These are phyloP conservation scores for Colletotrichum musae DNA, from an alignment of 2,329 filamentous ascomycete genomes.

Conservation along the genomic window DNA sequence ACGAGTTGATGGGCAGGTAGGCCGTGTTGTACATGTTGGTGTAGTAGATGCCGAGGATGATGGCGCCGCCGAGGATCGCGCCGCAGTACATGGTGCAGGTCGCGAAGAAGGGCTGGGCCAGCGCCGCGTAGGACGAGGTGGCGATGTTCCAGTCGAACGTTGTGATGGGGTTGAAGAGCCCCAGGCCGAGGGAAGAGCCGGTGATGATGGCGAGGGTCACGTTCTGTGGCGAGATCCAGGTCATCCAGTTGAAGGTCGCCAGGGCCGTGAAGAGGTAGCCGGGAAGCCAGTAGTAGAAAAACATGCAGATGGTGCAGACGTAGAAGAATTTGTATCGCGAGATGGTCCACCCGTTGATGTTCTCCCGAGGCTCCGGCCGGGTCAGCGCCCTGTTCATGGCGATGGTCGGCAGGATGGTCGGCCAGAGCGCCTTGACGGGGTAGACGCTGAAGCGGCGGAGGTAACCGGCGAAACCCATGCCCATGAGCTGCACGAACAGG, in stretches of 20 bases:
- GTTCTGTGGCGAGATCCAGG: constrained; percentile 64
- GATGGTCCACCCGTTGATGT: constrained; percentile 60
- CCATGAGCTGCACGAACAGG: constrained; percentile 58
- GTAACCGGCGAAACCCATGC: constrained; percentile 59
- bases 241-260: constrained; percentile 64
- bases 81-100: constrained; percentile 54
- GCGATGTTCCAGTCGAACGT: constrained; percentile 66
- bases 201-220: constrained; percentile 60
- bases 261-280: constrained; percentile 61
- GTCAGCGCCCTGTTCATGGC: constrained; percentile 52
- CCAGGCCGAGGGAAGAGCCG: constrained; percentile 57
- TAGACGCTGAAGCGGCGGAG: constrained; percentile 56
- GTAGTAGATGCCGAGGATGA: constrained; percentile 60
- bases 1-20: constrained; percentile 65
- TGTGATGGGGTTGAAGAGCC: constrained; percentile 62
- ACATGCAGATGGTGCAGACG: constrained; percentile 53
- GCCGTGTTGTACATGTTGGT: constrained; percentile 59
- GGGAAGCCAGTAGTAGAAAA: constrained; percentile 65
- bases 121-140: constrained; percentile 55
- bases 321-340: constrained; percentile 62
- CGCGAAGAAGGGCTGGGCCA: constrained; percentile 58
- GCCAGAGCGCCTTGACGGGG: constrained; percentile 52
- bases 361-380: constrained; percentile 52
- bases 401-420: constrained; percentile 50
- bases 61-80: constrained; percentile 51